Evolutionary conservation across 345 rosid species (phyloP).

Genomic region (Melaleuca alternifolia): DNA sequence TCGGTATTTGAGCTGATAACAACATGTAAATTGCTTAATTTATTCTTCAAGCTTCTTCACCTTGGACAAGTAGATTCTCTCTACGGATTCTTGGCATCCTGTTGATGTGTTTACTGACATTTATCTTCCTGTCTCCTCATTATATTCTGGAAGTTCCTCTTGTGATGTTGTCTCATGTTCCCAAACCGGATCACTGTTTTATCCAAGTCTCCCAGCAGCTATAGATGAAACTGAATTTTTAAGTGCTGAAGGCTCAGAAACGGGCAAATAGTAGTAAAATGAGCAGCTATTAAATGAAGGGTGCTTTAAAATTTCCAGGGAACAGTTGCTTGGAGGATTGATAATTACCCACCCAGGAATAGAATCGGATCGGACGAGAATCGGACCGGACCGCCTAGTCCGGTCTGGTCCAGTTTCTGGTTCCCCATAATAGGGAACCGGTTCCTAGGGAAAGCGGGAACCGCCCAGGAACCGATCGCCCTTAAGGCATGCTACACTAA

Average conservation of each 20-base stretch:
- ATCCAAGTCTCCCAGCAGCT: background rate
- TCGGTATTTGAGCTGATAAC: conserved; percentile 1
- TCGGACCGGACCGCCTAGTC: no score
- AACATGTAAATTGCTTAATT: conserved; percentile 24
- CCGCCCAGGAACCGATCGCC: no score
- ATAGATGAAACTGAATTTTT: background rate
- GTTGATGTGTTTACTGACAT: background rate
- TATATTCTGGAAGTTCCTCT: background rate
- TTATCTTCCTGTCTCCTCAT: background rate
- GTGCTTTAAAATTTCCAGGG: background rate
- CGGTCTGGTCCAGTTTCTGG: no score
- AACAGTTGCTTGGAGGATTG: background rate
- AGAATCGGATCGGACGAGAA: no score
- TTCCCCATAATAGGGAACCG: no score
- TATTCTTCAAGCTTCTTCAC: conserved; percentile 7
- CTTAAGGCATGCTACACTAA: no score
- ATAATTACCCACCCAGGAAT: no score
- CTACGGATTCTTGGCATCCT: background rate
- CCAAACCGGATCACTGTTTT: background rate
- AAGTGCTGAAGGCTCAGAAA: background rate
- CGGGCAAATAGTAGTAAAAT: background rate
- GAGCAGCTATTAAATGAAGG: background rate
- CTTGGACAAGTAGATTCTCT: background rate
- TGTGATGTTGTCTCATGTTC: background rate
- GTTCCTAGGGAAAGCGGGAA: no score